Evolutionary conservation across 2,329 filamentous ascomycete species (phyloP), one percentile per base, ranked within the genome.

Genomic region (Colletotrichum sp.): DNA sequence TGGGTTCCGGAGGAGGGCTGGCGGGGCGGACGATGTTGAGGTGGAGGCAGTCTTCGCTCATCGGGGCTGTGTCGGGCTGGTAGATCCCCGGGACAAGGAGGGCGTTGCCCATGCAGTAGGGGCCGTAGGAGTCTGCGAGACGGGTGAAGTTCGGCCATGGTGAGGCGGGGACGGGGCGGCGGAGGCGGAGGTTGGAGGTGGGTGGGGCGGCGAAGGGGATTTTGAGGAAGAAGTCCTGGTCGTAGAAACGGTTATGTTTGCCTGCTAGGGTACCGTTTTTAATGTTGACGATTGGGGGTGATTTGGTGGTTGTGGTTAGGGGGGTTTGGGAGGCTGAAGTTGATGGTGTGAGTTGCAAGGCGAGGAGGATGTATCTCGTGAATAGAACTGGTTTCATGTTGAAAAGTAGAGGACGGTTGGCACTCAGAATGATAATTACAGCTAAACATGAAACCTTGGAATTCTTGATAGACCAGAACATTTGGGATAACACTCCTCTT

Each of bases 201-300:
- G 52, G 52, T 12, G 52, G 21, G 13, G 64, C 52, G 21, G 89
- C 89, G 79, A 87, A 91, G 1, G 89, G 89, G 9, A 91, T 85
- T 3, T 85, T 85, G 7, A 88, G 79, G 77, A 88, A 89, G 71
- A 86, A 82, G 62, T 89, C 87, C 1, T 66, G 62, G 52, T 0
- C 0, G 52, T 56, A 56, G 52, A 16, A 9, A 1, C 0, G 52
- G 52, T 9, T 56, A 2, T 56, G 21, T 24, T 24, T 26, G 52
- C 52, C 52, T 15, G 52, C 52, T 6, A 56, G 21, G 8, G 52
- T 56, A 2, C 52, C 52, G 52, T 56, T 56, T 56, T 1, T 56
- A 1, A 56, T 18, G 21, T 8, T 56, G 52, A 56, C 52, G 21
- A 56, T 5, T 1, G 52, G 52, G 7, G 21, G 52, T 5, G 52